Evolutionary conservation across 371 early-diverging fungal species (phyloP).

Genomic region (Mucor circinelloides): DNA sequence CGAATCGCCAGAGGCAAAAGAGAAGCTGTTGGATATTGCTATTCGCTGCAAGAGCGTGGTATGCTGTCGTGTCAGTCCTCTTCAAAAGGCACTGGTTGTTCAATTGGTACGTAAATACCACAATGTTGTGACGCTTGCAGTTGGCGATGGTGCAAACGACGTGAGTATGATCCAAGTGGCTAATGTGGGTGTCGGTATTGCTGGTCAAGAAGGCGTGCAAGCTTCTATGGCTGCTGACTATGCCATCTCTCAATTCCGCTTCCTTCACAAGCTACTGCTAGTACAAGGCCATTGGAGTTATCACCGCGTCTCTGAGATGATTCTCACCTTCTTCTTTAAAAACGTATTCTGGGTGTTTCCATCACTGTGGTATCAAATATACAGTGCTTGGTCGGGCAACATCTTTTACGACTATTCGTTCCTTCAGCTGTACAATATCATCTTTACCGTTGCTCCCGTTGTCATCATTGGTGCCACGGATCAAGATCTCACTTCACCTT

Average conservation of each 20-base stretch:
- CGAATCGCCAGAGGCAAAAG: slow-evolving; percentile 59
- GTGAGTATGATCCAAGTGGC: slow-evolving; percentile 95
- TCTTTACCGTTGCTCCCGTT: slow-evolving; percentile 79
- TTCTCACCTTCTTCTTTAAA: slow-evolving; percentile 92
- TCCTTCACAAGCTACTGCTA: slow-evolving; percentile 77
- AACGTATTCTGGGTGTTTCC: slow-evolving; percentile 88
- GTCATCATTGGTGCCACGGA: slow-evolving; percentile 59
- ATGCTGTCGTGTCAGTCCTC: slow-evolving; percentile 94
- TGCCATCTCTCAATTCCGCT: slow-evolving; percentile 88
- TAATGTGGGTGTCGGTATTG: slow-evolving; percentile 91
- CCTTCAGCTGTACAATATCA: slow-evolving; percentile 79
- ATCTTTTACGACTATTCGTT: slow-evolving; percentile 88
- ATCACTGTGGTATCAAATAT: slow-evolving; percentile 85
- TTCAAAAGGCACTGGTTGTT: slow-evolving; percentile 97
- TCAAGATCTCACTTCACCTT: slow-evolving; percentile 61
- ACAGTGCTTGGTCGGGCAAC: slow-evolving; percentile 80
- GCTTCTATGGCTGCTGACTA: slow-evolving; percentile 93
- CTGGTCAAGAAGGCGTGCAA: slow-evolving; percentile 89
- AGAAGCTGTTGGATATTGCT: slow-evolving; percentile 74
- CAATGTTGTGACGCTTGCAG: slow-evolving; percentile 81
- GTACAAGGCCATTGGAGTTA: slow-evolving; percentile 93
- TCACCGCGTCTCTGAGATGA: slow-evolving; percentile 85
- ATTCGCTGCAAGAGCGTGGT: slow-evolving; percentile 87
- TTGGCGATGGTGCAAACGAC: slow-evolving; percentile 99
- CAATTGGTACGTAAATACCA: slow-evolving; percentile 82